Base-by-base conservation (phyloP, 2,329 filamentous ascomycete genomes). In the Neonectria sp. region DNA sequence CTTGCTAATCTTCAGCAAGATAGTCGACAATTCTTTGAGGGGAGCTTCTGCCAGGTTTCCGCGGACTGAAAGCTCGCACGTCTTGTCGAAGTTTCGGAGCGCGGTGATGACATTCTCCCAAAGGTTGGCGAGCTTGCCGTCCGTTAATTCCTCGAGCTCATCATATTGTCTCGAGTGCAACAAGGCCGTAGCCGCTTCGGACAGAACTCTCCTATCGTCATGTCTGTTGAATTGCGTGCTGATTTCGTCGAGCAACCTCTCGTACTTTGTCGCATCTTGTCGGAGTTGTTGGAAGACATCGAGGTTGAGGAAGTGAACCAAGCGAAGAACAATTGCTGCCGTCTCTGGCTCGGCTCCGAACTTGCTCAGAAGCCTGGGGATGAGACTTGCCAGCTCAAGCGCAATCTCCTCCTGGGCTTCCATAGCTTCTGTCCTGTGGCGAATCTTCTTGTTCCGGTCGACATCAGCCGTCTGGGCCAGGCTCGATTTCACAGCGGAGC, bases 141-240 rank as follows among this genome's bases (percentile, higher is more conserved):
- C 93, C 1, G 95, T 92, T 13, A 94, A 84, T 75, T 99, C 96
- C 72, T 95, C 93, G 37, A 97, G 89, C 76, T 97, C 95, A 68
- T 96, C 94, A 68, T 94, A 95, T 68, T 91, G 91, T 71, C 93
- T 91, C 9, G 95, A 95, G 77, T 97, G 94, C 35, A 97, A 83
- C 43, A 99, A 89, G 6, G 95, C 93, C 25, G 90, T 87, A 31
- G 93, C 92, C 15, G 95, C 95, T 79, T 98, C 95, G 12, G 90
- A 90, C 52, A 99, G 86, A 21, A 98, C 95, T 62, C 89, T 89
- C 74, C 93, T 92, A 75, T 97, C 94, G 49, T 93, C 93, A 77
- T 99, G 96, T n/a, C 94, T 91, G 74, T 93, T 91, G 82, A 99
- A 98, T 75, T 99, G 96, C 65, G 94, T 94, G 79, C 93, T 95